phyloP scores from a whole-genome alignment of 2,329 filamentous ascomycete genomes.

The Stylonectria norvegica region DNA sequence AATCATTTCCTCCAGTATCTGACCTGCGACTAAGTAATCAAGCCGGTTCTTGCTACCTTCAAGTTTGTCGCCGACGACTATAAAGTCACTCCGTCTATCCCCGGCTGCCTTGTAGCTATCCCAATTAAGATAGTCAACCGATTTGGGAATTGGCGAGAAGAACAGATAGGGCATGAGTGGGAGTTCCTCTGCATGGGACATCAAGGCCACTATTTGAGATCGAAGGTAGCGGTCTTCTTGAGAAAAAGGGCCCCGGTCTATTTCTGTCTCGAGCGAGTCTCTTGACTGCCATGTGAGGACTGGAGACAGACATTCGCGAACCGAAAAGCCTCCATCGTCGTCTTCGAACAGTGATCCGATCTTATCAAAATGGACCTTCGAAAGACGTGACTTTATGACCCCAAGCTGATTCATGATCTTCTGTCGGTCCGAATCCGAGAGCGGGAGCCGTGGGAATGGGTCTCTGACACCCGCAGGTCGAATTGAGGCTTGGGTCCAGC shows the following conservation, averaged over 20 bases:
- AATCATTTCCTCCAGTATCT: constrained; percentile 25
- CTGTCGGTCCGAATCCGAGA: constrained; percentile 11
- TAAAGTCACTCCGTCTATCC: constrained; percentile 13
- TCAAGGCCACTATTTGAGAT: constrained; percentile 22
- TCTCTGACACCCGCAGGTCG: constrained; percentile 4
- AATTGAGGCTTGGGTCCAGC: constrained; percentile 9
- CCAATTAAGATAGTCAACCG: constrained; percentile 16
- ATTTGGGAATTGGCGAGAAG: constrained; percentile 25
- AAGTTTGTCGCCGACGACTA: constrained; percentile 21
- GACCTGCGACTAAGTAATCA: constrained; percentile 18
- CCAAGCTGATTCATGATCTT: constrained; percentile 21
- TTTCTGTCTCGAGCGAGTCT: constrained; percentile 16
- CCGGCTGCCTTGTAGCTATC: constrained; percentile 13
- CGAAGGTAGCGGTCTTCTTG: constrained; percentile 22
- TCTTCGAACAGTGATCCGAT: constrained; percentile 21
- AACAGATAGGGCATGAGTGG: constrained; percentile 23
- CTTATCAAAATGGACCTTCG: constrained; percentile 14
- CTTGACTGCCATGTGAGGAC: constrained; percentile 19
- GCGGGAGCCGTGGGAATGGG: constrained; percentile 9
- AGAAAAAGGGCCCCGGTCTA: constrained; percentile 26
- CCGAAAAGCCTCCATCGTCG: constrained; percentile 4
- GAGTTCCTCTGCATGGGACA: constrained; percentile 23
- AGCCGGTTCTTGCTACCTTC: constrained; percentile 24
- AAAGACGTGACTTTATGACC: constrained; percentile 11
- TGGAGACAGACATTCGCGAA: constrained; percentile 23